Percentiles rank a stretch among this genome's conserved stretches.
These are phyloP conservation scores for Stellera chamaejasme DNA, from an alignment of 345 rosid species.

Conservation along the genomic window DNA sequence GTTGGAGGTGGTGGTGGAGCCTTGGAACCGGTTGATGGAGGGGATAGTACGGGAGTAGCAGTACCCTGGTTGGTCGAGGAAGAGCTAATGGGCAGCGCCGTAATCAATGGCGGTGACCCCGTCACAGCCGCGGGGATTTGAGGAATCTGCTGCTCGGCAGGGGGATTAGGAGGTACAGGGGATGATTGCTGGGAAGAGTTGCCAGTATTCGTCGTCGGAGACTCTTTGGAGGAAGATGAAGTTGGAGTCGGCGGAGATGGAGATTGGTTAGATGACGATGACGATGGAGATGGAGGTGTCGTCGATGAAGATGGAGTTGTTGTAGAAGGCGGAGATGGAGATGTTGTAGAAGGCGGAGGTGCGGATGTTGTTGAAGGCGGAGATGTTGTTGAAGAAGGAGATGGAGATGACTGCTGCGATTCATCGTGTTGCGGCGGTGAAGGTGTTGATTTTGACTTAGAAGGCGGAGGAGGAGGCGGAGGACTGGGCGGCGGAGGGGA, in stretches of 20 bases:
- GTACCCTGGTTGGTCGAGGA: slow-evolving; percentile 8
- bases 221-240: not conserved
- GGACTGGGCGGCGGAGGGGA: slow-evolving; percentile 15
- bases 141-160: slow-evolving; percentile 13
- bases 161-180: slow-evolving; percentile 4
- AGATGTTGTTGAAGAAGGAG: no score
- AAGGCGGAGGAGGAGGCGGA: not conserved
- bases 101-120: not conserved
- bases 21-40: slow-evolving; percentile 11
- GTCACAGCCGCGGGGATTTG: slow-evolving; percentile 7
- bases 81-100: slow-evolving; percentile 10
- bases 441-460: not conserved
- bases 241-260: slow-evolving; percentile 13
- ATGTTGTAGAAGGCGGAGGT: slow-evolving; percentile 2
- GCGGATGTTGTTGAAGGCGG: not conserved
- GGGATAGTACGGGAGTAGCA: slow-evolving; percentile 14
- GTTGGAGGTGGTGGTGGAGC: slow-evolving; percentile 11
- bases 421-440: not conserved
- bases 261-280: not conserved
- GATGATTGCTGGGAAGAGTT: slow-evolving; percentile 11
- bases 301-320: slow-evolving; percentile 3
- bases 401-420: no score
- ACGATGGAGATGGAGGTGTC: not conserved
- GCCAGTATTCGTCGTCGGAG: slow-evolving; percentile 4
- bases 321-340: not conserved